A percentile compares a stretch with the other conserved stretches of the same genome.
Evolutionary conservation across 306 rosid genomes (phyloP).

Genomic region (Sesbania bispinosa): DNA sequence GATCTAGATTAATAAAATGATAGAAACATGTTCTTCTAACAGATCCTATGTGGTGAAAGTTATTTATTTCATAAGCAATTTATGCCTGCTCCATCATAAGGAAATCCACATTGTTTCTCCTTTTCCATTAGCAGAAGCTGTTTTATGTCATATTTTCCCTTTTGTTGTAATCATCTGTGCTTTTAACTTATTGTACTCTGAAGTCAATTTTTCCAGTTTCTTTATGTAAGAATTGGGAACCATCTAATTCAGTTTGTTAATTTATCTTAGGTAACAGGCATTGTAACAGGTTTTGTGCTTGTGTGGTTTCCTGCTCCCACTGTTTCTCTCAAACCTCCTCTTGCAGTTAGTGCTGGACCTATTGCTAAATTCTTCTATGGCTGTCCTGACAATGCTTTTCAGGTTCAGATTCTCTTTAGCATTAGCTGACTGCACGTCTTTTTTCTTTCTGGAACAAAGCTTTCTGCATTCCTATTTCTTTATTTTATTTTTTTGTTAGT

Average conservation of each 20-base stretch:
- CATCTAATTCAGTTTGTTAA: conserved; percentile 18
- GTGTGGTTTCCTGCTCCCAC: conserved; percentile 95
- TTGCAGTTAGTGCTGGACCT: conserved; percentile 64
- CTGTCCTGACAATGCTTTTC: conserved; percentile 98
- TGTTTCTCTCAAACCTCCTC: conserved; percentile 70
- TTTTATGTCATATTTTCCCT: background rate
- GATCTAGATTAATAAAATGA: too few species aligned
- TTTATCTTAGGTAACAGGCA: conserved; percentile 71
- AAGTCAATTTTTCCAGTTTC: background rate
- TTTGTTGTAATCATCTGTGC: background rate
- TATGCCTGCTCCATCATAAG: background rate
- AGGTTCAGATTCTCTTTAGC: conserved; percentile 44
- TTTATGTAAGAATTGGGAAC: conserved; percentile 7
- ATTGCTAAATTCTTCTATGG: conserved; percentile 78
- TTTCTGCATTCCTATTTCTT: background rate
- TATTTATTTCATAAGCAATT: background rate
- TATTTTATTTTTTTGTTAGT: background rate
- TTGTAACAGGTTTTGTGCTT: conserved; percentile 93
- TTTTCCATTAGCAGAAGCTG: background rate
- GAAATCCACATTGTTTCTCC: background rate
- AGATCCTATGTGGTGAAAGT: background rate
- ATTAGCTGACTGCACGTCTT: background rate
- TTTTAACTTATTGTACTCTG: background rate
- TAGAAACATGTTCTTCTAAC: background rate
- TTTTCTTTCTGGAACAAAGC: background rate